phyloP scores from a whole-genome alignment of 257 asterid species.

The Plantago major region DNA sequence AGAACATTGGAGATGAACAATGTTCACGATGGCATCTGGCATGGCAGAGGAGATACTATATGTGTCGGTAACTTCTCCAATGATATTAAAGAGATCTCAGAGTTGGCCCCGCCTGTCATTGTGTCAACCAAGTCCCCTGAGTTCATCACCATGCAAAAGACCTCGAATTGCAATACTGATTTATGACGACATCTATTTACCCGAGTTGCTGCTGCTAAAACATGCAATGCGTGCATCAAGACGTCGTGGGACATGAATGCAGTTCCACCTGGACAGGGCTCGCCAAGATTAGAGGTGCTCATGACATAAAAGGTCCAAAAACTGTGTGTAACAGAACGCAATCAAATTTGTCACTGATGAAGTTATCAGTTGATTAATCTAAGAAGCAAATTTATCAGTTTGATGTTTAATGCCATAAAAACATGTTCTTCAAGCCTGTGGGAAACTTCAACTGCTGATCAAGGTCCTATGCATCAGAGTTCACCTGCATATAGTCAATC shows the following conservation, averaged over 20 bases:
- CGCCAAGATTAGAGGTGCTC: background rate
- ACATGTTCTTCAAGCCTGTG: too few species aligned
- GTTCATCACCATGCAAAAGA: conserved; percentile 25
- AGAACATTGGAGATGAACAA: conserved; percentile 97
- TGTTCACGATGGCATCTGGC: conserved; percentile 92
- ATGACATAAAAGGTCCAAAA: background rate
- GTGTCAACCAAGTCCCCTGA: conserved; percentile 48
- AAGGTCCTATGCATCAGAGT: too few species aligned
- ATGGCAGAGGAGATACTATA: conserved; percentile 92
- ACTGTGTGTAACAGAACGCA: conserved; percentile 1
- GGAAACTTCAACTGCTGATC: too few species aligned
- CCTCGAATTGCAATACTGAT: conserved; percentile 21
- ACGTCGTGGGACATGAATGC: too few species aligned
- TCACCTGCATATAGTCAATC: too few species aligned
- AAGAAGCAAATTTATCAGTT: background rate
- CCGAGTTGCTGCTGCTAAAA: background rate
- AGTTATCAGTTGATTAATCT: background rate
- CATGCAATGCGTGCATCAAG: background rate
- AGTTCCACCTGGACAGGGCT: too few species aligned
- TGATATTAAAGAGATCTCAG: conserved; percentile 29
- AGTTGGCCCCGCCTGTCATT: conserved; percentile 35
- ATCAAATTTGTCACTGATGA: background rate
- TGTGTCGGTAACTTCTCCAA: conserved; percentile 65
- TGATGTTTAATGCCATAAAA: background rate
- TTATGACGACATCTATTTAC: conserved; percentile 13